Base-by-base conservation (phyloP, 1,139 yeast species). In the Blastobotrys proliferans region DNA sequence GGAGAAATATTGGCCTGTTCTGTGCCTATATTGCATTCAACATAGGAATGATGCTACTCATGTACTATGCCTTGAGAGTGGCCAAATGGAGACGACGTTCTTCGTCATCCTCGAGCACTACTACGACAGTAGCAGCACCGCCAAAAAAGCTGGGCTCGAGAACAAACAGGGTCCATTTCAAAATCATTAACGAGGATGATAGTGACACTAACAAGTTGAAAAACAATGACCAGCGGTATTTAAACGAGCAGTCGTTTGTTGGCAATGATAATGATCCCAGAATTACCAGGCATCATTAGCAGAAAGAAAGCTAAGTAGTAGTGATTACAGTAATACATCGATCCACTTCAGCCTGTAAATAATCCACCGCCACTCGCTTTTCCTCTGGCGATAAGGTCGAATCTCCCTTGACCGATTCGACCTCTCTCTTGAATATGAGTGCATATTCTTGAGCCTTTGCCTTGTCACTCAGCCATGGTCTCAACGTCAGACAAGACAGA, bases 1-100 rank as follows among this genome's bases (percentile, higher is more conserved):
- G 83, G 83, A 67, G 81, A 54, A 73, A 78, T 56, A 67, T 74
- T 51, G 82, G 82, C 44, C 67, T 77, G 51, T 63, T 74, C 61
- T 62, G 72, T 62, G 72, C 65, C 35, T 76, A 69, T 56, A 65
- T 73, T 43, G 57, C 60, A 17, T 69, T 76, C 58, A 74, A 76
- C 55, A 54, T 72, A 38, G 51, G 54, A 43, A 73, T 72, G 18
- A 72, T 73, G 73, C 56, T 68, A 21, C 57, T 68, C 45, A 69
- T 68, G 55, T 71, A 67, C 49, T 36, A 32, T 43, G 6, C 70
- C 5, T 59, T 73, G 45, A 52, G 70, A 46, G 66, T 52, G 16
- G 35, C 38, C 29, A 35, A 36, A 13, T 49, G 24, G 26, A 30
- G 26, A 26, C 5, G n/a, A n/a, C n/a, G n/a, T n/a, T n/a, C n/a